Base-by-base conservation (phyloP, 345 rosid genomes). In the Carallia pectinifolia region DNA sequence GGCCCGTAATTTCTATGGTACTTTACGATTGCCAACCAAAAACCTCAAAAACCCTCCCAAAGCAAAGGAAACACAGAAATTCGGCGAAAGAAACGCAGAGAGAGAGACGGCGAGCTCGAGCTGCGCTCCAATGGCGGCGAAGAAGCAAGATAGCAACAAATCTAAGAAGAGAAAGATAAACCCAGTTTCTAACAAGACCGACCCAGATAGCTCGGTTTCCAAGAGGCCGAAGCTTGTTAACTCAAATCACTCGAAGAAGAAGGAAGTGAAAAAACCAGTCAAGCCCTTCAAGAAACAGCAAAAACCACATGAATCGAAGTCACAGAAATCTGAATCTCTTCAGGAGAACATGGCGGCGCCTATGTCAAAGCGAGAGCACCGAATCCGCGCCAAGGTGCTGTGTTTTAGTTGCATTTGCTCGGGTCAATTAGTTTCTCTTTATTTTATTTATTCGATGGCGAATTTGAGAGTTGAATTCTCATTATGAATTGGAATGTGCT, bases 361-460 rank as follows among this genome's bases (percentile, higher is more conserved):
- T 17, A 48, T 71, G 7, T 58, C 80, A 6, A 86, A 81, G 73
- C 81, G 85, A 56, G 90, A 86, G 56, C 77, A 76, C 37, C 81
- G 90, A 56, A 54, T 81, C 53, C 79, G 60, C 19, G 87, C 93
- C 48, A 86, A 86, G 93, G 90, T 86, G 40, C 23, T 17, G 1
- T 2, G 19, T 30, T 23, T 23, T 23, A 9, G 13, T 27, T 40
- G 39, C 37, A 54, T 15, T 37, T 37, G 9, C 2, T 27, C 10
- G 17, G 23, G 7, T 9, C 8, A 33, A 4, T 4, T 33, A 33
- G 34, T 33, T 33, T 33, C 23, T 12, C 18, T n/a, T 40, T 9
- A 2, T 55, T n/a, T 31, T 34, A 33, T 31, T 34, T 53, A 27
- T n/a, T 67, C 34, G 44, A 15, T 9, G 39, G 66, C 52, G 48